Conservation (phyloP, 495 filamentous ascomycete species). For the Bathelium albidoporum region DNA sequence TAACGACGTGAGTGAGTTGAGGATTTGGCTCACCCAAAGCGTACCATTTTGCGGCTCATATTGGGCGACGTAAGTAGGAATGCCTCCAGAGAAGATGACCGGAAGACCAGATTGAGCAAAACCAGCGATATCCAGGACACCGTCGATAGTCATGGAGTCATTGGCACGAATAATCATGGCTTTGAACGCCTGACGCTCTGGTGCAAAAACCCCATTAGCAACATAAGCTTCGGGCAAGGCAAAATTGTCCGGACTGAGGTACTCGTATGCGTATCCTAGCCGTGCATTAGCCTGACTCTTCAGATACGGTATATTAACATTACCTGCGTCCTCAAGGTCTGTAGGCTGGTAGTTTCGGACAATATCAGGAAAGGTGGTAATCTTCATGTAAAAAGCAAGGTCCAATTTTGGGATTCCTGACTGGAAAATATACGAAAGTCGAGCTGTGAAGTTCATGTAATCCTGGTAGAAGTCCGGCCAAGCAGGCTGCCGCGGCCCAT, state of each 20-base stretch:
- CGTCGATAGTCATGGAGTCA: conserved; percentile 31
- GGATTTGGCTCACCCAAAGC: conserved; percentile 2
- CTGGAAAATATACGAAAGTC: conserved; percentile 33
- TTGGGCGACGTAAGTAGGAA: conserved; percentile 3
- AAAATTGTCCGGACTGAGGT: conserved; percentile 41
- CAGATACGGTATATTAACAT: not conserved
- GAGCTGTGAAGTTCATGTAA: conserved; percentile 32
- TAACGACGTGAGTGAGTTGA: not conserved
- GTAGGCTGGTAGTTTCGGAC: conserved; percentile 8
- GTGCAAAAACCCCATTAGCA: conserved; percentile 28
- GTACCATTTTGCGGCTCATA: conserved; percentile 16
- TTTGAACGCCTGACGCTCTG: conserved; percentile 35
- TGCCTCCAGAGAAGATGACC: conserved; percentile 31
- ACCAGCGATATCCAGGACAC: conserved; percentile 26
- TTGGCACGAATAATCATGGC: conserved; percentile 36
- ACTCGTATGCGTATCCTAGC: conserved; percentile 39
- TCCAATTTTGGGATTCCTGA: conserved; percentile 35
- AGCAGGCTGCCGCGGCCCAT: conserved; percentile 34
- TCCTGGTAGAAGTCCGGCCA: conserved; percentile 35
- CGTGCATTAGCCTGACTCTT: not conserved
- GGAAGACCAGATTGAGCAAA: conserved; percentile 36
- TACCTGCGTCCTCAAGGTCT: conserved; percentile 8
- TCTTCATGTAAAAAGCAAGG: conserved; percentile 30
- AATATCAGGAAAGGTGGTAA: conserved; percentile 9
- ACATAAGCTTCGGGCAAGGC: conserved; percentile 29